phyloP scores from a whole-genome alignment of 306 rosid genomes.

The Ormosia semicastrata region DNA sequence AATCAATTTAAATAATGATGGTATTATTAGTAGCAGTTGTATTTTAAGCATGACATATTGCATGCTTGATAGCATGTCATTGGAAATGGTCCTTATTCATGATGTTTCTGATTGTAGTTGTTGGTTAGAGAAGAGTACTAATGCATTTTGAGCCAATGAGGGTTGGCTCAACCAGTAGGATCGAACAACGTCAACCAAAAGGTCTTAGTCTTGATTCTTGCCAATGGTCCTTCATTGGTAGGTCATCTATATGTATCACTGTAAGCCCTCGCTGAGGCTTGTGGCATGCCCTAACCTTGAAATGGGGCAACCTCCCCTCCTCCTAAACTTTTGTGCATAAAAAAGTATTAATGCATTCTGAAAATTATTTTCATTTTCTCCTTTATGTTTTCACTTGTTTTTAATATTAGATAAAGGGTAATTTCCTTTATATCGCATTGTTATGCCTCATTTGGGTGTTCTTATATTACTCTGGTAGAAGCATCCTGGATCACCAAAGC shows the following conservation, averaged over 20 bases:
- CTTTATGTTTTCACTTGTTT: constrained; percentile 5
- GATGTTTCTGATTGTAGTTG: constrained; percentile 11
- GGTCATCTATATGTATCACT: no score
- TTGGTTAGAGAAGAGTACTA: constrained; percentile 10
- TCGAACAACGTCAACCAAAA: no score
- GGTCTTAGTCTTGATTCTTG: no score
- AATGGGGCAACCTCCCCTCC: no score
- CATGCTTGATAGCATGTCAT: neutral
- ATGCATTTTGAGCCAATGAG: neutral
- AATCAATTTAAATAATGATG: neutral
- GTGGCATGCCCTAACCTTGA: no score
- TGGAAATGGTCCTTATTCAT: neutral
- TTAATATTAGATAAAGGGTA: neutral
- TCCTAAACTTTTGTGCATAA: no score
- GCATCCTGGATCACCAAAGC: constrained; percentile 82
- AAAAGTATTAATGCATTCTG: constrained; percentile 8
- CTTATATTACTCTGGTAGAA: constrained; percentile 52
- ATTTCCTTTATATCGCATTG: neutral
- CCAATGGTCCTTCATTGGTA: no score
- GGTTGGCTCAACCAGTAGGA: neutral
- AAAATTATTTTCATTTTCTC: neutral
- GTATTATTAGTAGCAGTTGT: neutral
- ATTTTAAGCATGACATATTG: constrained; percentile 5
- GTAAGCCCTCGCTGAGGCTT: no score
- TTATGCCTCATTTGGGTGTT: constrained; percentile 17